A percentile compares a stretch with the other conserved stretches of the same genome.
Evolutionary conservation across 2,329 filamentous ascomycete genomes (phyloP).

Genomic region (Talaromyces sp.): DNA sequence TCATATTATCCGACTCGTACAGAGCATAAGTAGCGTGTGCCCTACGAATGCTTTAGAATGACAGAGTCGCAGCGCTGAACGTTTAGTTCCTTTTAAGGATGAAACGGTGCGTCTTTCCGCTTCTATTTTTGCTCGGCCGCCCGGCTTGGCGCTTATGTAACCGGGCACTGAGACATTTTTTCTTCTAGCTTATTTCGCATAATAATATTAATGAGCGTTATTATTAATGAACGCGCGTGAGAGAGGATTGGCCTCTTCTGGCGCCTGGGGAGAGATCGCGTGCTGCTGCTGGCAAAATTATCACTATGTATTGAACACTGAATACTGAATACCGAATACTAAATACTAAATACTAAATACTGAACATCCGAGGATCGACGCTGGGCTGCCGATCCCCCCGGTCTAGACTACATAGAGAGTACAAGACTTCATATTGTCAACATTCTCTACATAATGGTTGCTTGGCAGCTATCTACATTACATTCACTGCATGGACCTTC

Average conservation of each 20-base stretch:
- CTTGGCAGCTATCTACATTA: not conserved
- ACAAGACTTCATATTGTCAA: not conserved
- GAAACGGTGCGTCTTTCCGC: not conserved
- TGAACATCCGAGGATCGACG: not conserved
- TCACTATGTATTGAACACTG: too few relatives aligned
- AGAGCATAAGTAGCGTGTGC: not conserved
- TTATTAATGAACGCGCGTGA: too few relatives aligned
- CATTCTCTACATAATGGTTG: not conserved
- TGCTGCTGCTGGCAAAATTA: not conserved
- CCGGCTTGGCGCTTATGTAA: not conserved
- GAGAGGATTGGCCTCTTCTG: too few relatives aligned
- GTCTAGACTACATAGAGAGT: not conserved
- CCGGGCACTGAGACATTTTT: not conserved
- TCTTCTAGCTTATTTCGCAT: not conserved
- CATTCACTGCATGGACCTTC: not conserved
- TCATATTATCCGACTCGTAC: not conserved
- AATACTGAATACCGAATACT: too few relatives aligned
- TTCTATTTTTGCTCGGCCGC: not conserved
- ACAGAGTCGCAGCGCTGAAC: not conserved
- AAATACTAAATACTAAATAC: too few relatives aligned
- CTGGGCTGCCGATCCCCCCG: not conserved
- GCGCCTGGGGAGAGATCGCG: too few relatives aligned
- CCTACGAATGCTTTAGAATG: not conserved
- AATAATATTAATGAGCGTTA: too few relatives aligned
- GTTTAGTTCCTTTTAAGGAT: not conserved